These are phyloP conservation scores for Daldinia eschscholtzii DNA, from an alignment of 2,329 filamentous ascomycete genomes.

Conservation along the genomic window DNA sequence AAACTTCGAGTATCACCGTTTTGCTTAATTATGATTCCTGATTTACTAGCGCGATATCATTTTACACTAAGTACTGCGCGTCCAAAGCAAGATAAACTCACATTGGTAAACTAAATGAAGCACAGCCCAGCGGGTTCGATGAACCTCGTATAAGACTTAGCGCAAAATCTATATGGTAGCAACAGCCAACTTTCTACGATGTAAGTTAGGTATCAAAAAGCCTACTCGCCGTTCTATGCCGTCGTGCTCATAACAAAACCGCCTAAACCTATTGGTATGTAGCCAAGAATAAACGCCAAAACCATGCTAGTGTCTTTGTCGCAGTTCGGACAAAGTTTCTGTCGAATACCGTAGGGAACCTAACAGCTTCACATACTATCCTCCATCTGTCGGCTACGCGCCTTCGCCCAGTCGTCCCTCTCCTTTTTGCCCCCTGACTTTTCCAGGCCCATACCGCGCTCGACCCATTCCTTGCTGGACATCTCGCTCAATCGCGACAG, in stretches of 20 bases:
- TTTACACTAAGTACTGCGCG: not conserved
- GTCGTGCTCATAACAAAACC: not conserved
- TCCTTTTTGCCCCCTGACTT: slow-evolving; percentile 73
- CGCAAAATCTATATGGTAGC: slow-evolving; percentile 5
- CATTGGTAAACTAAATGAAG: not conserved
- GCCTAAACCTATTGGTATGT: not conserved
- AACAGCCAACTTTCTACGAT: not conserved
- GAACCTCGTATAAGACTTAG: slow-evolving; percentile 3
- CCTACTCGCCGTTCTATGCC: slow-evolving; percentile 19
- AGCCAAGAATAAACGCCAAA: slow-evolving; percentile 20
- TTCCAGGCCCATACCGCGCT: slow-evolving; percentile 79
- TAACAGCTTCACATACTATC: slow-evolving; percentile 67
- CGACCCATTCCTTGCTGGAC: slow-evolving; percentile 95
- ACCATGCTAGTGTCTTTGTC: slow-evolving; percentile 14
- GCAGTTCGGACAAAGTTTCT: not conserved
- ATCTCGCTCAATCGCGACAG: slow-evolving; percentile 89
- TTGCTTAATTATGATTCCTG: not conserved
- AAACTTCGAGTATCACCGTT: not conserved
- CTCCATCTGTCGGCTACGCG: slow-evolving; percentile 75
- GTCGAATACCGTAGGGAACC: not conserved
- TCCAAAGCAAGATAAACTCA: not conserved
- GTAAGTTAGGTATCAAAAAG: slow-evolving; percentile 7
- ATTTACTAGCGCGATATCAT: not conserved
- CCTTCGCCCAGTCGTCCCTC: slow-evolving; percentile 73
- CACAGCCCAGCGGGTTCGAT: not conserved